A percentile compares a stretch with the other conserved stretches of the same genome.
These are phyloP conservation scores for Vaccinium darrowii DNA, from an alignment of 148 eudicot species.

Conservation along the genomic window DNA sequence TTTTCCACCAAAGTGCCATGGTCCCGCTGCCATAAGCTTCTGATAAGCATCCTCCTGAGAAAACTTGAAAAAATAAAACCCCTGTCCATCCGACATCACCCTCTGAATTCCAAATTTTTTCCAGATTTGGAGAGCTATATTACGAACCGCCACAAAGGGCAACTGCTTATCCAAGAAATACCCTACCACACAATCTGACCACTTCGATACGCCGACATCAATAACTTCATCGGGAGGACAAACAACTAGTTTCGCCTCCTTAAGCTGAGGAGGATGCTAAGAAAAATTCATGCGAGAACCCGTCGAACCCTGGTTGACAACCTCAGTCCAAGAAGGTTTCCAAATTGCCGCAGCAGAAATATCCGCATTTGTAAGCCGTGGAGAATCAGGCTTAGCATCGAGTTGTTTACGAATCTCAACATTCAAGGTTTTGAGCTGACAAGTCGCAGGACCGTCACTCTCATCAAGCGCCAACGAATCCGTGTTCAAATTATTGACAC, in stretches of 20 bases:
- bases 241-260: background rate
- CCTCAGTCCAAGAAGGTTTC: too few relatives aligned
- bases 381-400: too few relatives aligned
- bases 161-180: background rate
- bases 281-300: too few relatives aligned
- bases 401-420: too few relatives aligned
- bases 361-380: too few relatives aligned
- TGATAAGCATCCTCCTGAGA: background rate
- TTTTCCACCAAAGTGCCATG: background rate
- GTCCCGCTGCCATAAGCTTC: background rate
- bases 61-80: background rate
- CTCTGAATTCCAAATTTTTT: background rate
- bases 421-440: too few relatives aligned
- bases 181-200: background rate
- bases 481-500: too few relatives aligned
- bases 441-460: too few relatives aligned
- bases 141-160: background rate
- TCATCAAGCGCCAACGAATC: too few relatives aligned
- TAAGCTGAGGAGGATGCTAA: background rate
- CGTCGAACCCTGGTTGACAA: too few relatives aligned
- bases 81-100: background rate
- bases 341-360: too few relatives aligned
- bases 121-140: background rate
- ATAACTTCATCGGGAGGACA: background rate
- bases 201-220: background rate